A percentile compares a stretch with the other conserved stretches of the same genome.
These are phyloP conservation scores for Graphilbum ipis-grandicollis DNA, from an alignment of 2,329 filamentous ascomycete species.

Conservation along the genomic window DNA sequence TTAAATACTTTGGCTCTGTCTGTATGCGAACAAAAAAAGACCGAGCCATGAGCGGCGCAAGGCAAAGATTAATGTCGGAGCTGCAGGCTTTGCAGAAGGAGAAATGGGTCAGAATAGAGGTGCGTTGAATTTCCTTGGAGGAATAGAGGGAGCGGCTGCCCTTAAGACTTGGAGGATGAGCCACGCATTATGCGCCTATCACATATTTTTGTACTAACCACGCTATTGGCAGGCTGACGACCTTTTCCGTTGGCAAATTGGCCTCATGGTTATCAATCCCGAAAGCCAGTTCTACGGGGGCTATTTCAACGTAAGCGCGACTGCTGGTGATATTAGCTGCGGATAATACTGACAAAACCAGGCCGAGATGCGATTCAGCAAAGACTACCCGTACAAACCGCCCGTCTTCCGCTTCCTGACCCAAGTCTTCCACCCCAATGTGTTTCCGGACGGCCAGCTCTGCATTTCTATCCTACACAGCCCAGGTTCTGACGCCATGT, in stretches of 20 bases:
- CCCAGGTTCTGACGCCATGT: slow-evolving; percentile 83
- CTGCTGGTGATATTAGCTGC: too few relatives aligned
- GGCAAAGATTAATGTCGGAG: slow-evolving; percentile 80
- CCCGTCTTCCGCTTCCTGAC: slow-evolving; percentile 72
- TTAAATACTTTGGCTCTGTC: too few relatives aligned
- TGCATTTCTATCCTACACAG: slow-evolving; percentile 95
- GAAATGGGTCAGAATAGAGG: slow-evolving; percentile 86
- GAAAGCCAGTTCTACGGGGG: slow-evolving; percentile 86
- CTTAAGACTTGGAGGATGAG: too few relatives aligned
- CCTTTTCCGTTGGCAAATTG: slow-evolving; percentile 74
- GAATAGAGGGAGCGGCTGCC: too few relatives aligned
- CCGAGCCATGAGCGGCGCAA: slow-evolving; percentile 35
- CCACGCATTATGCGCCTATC: too few relatives aligned
- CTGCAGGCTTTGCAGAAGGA: slow-evolving; percentile 68
- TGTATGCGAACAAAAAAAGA: too few relatives aligned
- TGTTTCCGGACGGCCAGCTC: slow-evolving; percentile 76
- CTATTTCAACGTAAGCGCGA: slow-evolving; percentile 80
- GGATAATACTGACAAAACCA: too few relatives aligned
- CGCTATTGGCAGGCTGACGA: slow-evolving; percentile 36
- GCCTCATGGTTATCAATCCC: slow-evolving; percentile 80
- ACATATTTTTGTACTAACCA: too few relatives aligned
- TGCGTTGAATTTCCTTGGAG: slow-evolving; percentile 24
- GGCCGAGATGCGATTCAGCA: slow-evolving; percentile 73
- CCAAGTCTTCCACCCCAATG: slow-evolving; percentile 80
- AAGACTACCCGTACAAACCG: slow-evolving; percentile 78